Evolutionary conservation across 805 yeast genomes (phyloP).

Genomic region (Ogataea minuta): DNA sequence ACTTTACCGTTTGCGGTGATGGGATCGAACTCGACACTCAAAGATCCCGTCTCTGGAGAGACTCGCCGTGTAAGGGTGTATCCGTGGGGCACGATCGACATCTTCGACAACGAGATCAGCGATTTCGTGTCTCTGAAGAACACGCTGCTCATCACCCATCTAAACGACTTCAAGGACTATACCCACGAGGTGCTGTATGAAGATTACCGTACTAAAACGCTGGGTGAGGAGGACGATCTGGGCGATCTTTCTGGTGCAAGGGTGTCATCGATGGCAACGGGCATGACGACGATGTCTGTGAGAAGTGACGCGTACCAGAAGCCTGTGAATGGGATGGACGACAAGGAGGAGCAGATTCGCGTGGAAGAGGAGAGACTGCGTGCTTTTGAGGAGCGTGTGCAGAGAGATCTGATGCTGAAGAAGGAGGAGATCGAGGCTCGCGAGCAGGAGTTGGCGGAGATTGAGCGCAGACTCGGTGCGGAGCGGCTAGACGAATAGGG

Average conservation of each 20-base stretch:
- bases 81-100: conserved; percentile 66
- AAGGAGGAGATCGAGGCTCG: conserved; percentile 80
- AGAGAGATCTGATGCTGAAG: conserved; percentile 77
- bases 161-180: conserved; percentile 82
- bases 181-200: conserved; percentile 88
- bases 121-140: conserved; percentile 81
- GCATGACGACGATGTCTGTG: conserved; percentile 6
- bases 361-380: conserved; percentile 85
- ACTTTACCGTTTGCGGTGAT: conserved; percentile 63
- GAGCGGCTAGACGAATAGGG: conserved; percentile 19
- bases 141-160: conserved; percentile 75
- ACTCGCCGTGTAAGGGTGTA: conserved; percentile 51
- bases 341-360: conserved; percentile 84
- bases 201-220: conserved; percentile 73
- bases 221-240: conserved; percentile 21
- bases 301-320: conserved; percentile 4
- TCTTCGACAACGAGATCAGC: conserved; percentile 64
- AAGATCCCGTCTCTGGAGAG: conserved; percentile 37
- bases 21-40: conserved; percentile 47
- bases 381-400: conserved; percentile 85
- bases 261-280: conserved; percentile 16
- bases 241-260: conserved; percentile 10
- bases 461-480: conserved; percentile 46
- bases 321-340: conserved; percentile 10
- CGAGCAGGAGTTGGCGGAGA: conserved; percentile 80